Base-by-base conservation (phyloP, 192 early-diverging fungal genomes). In the Pilaira anomala region DNA sequence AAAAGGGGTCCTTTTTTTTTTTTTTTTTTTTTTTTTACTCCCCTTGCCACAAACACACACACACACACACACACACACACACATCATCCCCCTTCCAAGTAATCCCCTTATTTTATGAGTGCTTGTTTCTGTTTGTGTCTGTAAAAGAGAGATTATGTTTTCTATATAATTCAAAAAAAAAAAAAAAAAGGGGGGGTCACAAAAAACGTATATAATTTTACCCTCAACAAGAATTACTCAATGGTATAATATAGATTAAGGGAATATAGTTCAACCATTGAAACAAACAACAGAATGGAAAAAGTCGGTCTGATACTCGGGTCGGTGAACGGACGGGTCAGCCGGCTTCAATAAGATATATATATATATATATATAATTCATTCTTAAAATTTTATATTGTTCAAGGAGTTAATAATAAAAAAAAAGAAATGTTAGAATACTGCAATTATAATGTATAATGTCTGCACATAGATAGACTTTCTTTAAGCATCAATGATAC, bases 391-490 rank as follows among this genome's bases (percentile, higher is more conserved):
- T 55, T 19, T 12, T 30, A 55, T 2, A 3, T 36, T 36, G 3
- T 52, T 55, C 30, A 16, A 33, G 28, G 28, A 18, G n/a, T 30
- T 55, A 33, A 14, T 19, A 9, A 33, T 55, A 55, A 55, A 55
- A 55, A 30, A 30, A 55, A 30, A 55, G 30, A 33, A 30, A 21
- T 55, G 28, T 33, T 26, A 33, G 28, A 33, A 30, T 36, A 21
- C 30, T 30, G 30, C 28, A 30, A 30, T 36, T 26, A 55, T 36
- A 55, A 55, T 55, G 30, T 55, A 55, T 55, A 18, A 8, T 28
- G 28, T 52, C 53, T 55, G 53, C 53, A 55, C 28, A 36, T 55
- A 55, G 53, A 55, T 55, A 55, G 30, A 30, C 18, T 36, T 11
- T 30, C 30, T 55, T 36, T 55, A 29, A 36, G 53, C 28, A 21